phyloP scores from a whole-genome alignment of 75 land plant species.

The Larix kaempferi region DNA sequence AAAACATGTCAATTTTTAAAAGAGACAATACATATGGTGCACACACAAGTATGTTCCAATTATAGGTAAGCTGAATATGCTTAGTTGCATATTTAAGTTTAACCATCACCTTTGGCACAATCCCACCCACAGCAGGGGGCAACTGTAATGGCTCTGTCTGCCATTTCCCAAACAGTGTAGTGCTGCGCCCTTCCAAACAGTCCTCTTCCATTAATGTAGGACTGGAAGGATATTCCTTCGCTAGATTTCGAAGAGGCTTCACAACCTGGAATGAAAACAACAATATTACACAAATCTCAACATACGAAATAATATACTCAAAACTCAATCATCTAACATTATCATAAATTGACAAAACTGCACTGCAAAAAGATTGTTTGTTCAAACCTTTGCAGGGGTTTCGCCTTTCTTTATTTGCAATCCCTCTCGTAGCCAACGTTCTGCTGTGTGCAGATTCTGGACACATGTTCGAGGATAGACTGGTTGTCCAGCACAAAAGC shows the following conservation, averaged over 20 bases:
- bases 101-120: slow-evolving; percentile 78
- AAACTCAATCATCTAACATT: background rate
- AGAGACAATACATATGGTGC: background rate
- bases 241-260: slow-evolving; percentile 26
- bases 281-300: slow-evolving; percentile 3
- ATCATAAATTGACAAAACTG: background rate
- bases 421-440: slow-evolving; percentile 90
- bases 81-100: background rate
- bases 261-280: slow-evolving; percentile 32
- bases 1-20: background rate
- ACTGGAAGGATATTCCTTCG: slow-evolving; percentile 13
- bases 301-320: background rate
- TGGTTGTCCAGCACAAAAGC: slow-evolving; percentile 84
- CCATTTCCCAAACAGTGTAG: slow-evolving; percentile 87
- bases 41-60: background rate
- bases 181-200: slow-evolving; percentile 17
- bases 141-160: slow-evolving; percentile 73
- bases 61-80: too few species aligned
- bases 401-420: slow-evolving; percentile 70
- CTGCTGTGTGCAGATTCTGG: slow-evolving; percentile 66
- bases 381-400: slow-evolving; percentile 72
- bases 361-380: background rate
- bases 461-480: slow-evolving; percentile 93
- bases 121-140: slow-evolving; percentile 83
- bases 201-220: slow-evolving; percentile 21